phyloP scores from a whole-genome alignment of 1,284 basidiomycete species.

The Puccinia triticina region DNA sequence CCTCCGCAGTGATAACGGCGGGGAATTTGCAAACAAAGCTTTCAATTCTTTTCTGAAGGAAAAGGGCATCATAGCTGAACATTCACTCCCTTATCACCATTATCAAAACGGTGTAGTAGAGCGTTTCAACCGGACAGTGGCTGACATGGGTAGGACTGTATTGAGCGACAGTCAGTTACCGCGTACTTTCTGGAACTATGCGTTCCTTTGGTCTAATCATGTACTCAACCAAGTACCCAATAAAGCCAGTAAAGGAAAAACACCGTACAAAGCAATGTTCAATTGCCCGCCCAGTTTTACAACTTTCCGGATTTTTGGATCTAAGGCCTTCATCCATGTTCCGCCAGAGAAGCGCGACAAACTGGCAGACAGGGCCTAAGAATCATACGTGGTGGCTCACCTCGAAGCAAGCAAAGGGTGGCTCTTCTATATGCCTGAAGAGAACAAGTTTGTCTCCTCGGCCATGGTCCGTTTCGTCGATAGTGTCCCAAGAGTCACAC shows the following conservation, averaged over 20 bases:
- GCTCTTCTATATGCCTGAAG: too few species aligned
- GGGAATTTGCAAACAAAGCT: background rate
- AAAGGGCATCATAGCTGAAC: background rate
- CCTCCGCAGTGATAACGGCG: too few species aligned
- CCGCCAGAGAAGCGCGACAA: background rate
- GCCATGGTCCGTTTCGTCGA: too few species aligned
- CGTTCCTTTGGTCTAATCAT: background rate
- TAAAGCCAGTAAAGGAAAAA: too few species aligned
- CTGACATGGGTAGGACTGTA: slow-evolving; percentile 4
- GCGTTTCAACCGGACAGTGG: background rate
- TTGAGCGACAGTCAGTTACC: background rate
- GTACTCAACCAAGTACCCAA: too few species aligned
- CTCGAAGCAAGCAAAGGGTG: background rate
- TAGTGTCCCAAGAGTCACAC: background rate
- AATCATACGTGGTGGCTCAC: background rate
- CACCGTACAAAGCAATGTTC: too few species aligned
- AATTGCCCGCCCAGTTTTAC: background rate
- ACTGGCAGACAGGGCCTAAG: background rate
- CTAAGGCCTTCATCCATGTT: background rate
- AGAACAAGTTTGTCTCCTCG: background rate
- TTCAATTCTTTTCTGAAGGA: background rate
- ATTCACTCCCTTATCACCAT: too few species aligned
- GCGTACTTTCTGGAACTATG: slow-evolving; percentile 11
- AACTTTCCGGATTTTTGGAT: too few species aligned
- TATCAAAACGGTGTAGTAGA: slow-evolving; percentile 2